Evolutionary conservation across 139 green algal species (phyloP).

Genomic region (Medakamo hakoo): DNA sequence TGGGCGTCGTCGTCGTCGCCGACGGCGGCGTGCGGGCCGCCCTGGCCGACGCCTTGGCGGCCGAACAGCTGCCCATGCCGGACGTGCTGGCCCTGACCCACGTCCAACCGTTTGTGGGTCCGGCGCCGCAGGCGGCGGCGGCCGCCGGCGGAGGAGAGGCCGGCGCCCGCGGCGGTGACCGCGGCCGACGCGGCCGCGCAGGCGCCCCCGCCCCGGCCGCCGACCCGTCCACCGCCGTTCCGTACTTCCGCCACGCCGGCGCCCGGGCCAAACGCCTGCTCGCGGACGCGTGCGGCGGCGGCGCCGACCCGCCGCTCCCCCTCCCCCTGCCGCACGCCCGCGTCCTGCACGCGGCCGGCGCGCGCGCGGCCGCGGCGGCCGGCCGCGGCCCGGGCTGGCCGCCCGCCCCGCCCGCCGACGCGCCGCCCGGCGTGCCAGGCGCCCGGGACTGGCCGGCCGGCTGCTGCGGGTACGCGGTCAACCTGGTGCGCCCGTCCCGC

Average conservation of each 20-base stretch:
- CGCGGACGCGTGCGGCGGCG: conserved; percentile 22
- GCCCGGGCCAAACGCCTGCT: conserved; percentile 16
- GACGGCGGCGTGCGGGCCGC: conserved; percentile 4
- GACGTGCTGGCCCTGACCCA: conserved; percentile 12
- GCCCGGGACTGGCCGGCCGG: conserved; percentile 37
- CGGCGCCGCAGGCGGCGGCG: too few species aligned
- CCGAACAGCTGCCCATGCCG: conserved; percentile 2
- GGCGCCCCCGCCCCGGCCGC: too few species aligned
- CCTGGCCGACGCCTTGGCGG: conserved; percentile 17
- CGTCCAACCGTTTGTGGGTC: conserved; percentile 4
- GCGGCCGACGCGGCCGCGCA: too few species aligned
- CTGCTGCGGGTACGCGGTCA: conserved; percentile 46
- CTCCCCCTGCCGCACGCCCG: conserved; percentile 44
- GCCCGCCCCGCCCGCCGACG: background rate
- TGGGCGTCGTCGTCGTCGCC: conserved; percentile 14
- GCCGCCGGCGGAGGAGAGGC: background rate
- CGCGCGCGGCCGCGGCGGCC: background rate
- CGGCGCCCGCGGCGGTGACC: too few species aligned
- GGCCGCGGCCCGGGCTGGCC: background rate
- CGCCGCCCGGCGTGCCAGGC: background rate
- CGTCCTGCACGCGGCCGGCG: conserved; percentile 4
- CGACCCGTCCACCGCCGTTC: too few species aligned
- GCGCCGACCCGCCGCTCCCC: conserved; percentile 30
- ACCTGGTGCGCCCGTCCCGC: conserved; percentile 36
- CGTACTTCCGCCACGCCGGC: conserved; percentile 10